Conservation (phyloP, 371 early-diverging fungal genomes). For the Capillidium rhysosporum region DNA sequence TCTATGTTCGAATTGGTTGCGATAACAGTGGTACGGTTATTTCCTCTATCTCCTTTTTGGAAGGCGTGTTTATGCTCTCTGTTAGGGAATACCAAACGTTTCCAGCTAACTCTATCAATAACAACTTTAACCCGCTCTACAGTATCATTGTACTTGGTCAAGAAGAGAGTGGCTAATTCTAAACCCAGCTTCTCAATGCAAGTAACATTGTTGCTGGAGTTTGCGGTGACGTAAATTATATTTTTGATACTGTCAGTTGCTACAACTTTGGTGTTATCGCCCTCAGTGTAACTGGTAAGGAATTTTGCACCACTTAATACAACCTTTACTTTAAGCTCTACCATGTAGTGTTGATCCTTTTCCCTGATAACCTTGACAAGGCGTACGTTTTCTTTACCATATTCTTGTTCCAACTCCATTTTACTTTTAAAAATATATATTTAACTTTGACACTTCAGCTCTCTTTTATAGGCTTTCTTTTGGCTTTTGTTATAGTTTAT, state of each 20-base stretch:
- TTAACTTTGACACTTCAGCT: too few species aligned
- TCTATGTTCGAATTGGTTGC: conserved; percentile 20
- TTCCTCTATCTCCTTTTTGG: conserved; percentile 54
- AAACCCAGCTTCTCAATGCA: conserved; percentile 53
- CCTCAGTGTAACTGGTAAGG: conserved; percentile 37
- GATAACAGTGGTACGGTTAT: conserved; percentile 39
- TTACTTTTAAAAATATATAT: too few species aligned
- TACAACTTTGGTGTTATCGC: conserved; percentile 45
- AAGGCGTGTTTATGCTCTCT: conserved; percentile 60
- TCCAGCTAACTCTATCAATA: conserved; percentile 56
- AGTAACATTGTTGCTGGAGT: conserved; percentile 41
- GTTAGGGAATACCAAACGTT: conserved; percentile 44
- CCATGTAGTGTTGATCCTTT: background rate
- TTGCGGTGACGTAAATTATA: conserved; percentile 57
- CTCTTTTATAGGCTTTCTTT: too few species aligned
- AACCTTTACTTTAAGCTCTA: conserved; percentile 1
- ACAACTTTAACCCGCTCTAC: conserved; percentile 43
- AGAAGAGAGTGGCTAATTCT: conserved; percentile 44
- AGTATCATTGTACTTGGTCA: conserved; percentile 43
- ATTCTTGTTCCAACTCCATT: background rate
- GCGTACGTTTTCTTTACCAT: background rate
- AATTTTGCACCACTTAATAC: background rate
- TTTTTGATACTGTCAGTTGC: conserved; percentile 69
- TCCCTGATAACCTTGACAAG: background rate
- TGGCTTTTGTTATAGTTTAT: too few species aligned